These are phyloP conservation scores for Ottelia alismoides DNA, from an alignment of 106 monocot species.

Conservation along the genomic window DNA sequence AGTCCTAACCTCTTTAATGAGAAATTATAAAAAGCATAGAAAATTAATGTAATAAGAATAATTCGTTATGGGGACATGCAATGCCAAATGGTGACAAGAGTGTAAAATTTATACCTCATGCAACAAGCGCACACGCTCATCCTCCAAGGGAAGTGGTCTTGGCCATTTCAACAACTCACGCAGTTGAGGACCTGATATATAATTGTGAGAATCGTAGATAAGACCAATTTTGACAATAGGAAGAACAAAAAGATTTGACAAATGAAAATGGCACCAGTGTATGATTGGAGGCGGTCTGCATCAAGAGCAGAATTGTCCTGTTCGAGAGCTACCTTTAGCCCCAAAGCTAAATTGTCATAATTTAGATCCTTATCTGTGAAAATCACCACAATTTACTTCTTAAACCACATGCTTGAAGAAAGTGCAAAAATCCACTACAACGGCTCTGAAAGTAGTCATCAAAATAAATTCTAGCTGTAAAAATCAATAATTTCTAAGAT, in stretches of 20 bases:
- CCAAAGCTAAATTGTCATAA: slow-evolving; percentile 81
- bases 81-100: no score
- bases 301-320: slow-evolving; percentile 62
- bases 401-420: no score
- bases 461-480: no score
- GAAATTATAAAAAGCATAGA: no score
- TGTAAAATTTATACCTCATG: slow-evolving; percentile 50
- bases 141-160: slow-evolving; percentile 74
- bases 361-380: slow-evolving; percentile 70
- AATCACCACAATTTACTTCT: no score
- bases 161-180: slow-evolving; percentile 80
- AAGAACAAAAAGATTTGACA: neutral
- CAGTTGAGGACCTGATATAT: slow-evolving; percentile 60
- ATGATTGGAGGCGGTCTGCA: slow-evolving; percentile 76
- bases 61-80: no score
- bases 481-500: no score
- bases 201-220: no score
- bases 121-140: slow-evolving; percentile 74
- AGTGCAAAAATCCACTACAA: no score
- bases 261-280: slow-evolving; percentile 50
- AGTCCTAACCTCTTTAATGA: no score
- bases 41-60: no score
- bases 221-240: neutral
- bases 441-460: no score
- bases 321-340: slow-evolving; percentile 63